Evolutionary conservation across 2,329 filamentous ascomycete species (phyloP).

Genomic region (Penicillium janthinellum): DNA sequence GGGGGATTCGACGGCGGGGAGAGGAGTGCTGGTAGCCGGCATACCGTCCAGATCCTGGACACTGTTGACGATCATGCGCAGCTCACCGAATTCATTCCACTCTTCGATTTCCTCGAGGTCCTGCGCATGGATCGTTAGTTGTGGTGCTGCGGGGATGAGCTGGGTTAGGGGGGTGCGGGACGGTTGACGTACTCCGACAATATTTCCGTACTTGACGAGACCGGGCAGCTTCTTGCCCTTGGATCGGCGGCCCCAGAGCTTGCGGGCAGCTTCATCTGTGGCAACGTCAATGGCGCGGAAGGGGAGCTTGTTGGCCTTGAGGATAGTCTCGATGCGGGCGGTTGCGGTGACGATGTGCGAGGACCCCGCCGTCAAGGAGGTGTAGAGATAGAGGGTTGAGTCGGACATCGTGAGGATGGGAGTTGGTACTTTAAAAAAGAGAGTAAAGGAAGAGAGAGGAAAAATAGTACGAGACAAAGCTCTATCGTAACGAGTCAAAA

Average conservation of each 20-base stretch:
- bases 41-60: slow-evolving; percentile 39
- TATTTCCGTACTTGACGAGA: slow-evolving; percentile 80
- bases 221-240: slow-evolving; percentile 87
- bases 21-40: slow-evolving; percentile 32
- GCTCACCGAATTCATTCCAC: slow-evolving; percentile 98
- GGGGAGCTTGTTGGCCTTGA: slow-evolving; percentile 90
- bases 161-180: neutral
- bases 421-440: neutral
- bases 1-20: slow-evolving; percentile 29
- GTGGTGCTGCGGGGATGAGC: neutral
- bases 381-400: slow-evolving; percentile 86
- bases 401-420: slow-evolving; percentile 38
- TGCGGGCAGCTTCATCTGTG: slow-evolving; percentile 83
- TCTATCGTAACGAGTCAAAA: neutral
- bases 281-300: slow-evolving; percentile 92
- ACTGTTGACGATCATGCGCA: slow-evolving; percentile 75
- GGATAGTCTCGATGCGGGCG: slow-evolving; percentile 91
- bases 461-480: neutral
- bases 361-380: slow-evolving; percentile 90
- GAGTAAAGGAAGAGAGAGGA: neutral
- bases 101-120: slow-evolving; percentile 94
- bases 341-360: slow-evolving; percentile 96
- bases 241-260: slow-evolving; percentile 82
- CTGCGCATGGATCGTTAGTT: slow-evolving; percentile 49
- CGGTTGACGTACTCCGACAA: slow-evolving; percentile 72